Conservation (phyloP, 192 early-diverging fungal species). For the Pilaira anomala region DNA sequence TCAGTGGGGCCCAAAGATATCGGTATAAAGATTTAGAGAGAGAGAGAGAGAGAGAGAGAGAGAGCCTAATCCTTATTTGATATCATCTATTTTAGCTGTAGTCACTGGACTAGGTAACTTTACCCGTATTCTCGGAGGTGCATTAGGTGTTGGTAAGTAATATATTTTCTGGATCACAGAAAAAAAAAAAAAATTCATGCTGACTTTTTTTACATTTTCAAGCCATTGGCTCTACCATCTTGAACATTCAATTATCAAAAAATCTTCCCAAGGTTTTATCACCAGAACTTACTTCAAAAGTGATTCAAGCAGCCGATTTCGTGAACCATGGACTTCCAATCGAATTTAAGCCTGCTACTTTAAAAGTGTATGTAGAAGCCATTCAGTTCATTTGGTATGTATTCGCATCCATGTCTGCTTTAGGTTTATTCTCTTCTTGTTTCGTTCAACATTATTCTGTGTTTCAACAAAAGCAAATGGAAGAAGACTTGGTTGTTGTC, state of each 20-base stretch:
- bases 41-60: too few relatives aligned
- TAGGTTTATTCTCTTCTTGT: conserved; percentile 22
- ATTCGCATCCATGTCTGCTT: conserved; percentile 16
- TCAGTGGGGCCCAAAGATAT: conserved; percentile 34
- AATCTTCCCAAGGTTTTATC: conserved; percentile 19
- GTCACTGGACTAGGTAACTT: conserved; percentile 38
- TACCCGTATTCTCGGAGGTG: conserved; percentile 34
- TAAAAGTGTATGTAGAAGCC: conserved; percentile 23
- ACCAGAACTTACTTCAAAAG: background rate
- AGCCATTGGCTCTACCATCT: conserved; percentile 26
- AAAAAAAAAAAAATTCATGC: background rate
- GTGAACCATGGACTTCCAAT: conserved; percentile 23
- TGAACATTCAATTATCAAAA: conserved; percentile 30
- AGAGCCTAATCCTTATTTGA: too few relatives aligned
- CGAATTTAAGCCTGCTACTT: conserved; percentile 11
- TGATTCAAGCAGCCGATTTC: conserved; percentile 21
- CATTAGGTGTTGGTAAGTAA: conserved; percentile 27
- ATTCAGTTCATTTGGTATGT: conserved; percentile 30
- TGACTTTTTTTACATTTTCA: background rate
- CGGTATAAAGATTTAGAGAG: conserved; percentile 19
- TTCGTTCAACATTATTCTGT: conserved; percentile 27
- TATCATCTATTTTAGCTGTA: conserved; percentile 19
- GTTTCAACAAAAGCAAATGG: background rate
- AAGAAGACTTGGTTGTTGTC: too few relatives aligned
- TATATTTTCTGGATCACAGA: background rate